A percentile compares a stretch with the other conserved stretches of the same genome.
Conservation (phyloP, 768 basidiomycete genomes). For the Mycena albidolilacea region DNA sequence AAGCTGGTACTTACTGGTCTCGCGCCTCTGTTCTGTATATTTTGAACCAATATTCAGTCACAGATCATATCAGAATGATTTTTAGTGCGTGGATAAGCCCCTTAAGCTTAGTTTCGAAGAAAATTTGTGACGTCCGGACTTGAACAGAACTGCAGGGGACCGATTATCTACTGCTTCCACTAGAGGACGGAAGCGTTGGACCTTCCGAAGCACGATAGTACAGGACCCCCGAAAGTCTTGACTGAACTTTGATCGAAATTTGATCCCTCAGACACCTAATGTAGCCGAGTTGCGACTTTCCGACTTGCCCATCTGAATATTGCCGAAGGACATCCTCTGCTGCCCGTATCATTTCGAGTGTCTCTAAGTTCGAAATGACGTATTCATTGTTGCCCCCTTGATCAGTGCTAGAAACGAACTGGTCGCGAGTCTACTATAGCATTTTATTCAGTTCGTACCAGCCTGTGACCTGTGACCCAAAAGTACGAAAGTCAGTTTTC, state of each 20-base stretch:
- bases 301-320: slow-evolving; percentile 1
- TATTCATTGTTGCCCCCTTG: neutral
- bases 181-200: slow-evolving; percentile 14
- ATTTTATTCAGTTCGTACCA: no score
- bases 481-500: no score
- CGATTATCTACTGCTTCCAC: slow-evolving; percentile 17
- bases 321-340: neutral
- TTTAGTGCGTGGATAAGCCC: slow-evolving; percentile 21
- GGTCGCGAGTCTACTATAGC: no score
- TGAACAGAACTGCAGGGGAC: slow-evolving; percentile 23
- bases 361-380: slow-evolving; percentile 16
- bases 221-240: neutral
- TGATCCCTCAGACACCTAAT: slow-evolving; percentile 18
- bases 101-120: slow-evolving; percentile 16
- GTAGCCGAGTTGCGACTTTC: slow-evolving; percentile 3
- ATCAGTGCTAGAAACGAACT: no score
- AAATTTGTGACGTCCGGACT: slow-evolving; percentile 16
- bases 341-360: slow-evolving; percentile 4
- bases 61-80: slow-evolving; percentile 17
- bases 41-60: slow-evolving; percentile 17
- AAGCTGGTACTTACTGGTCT: slow-evolving; percentile 6
- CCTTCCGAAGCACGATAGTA: slow-evolving; percentile 13
- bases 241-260: slow-evolving; percentile 12
- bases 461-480: no score
- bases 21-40: neutral